Conservation (phyloP, 768 basidiomycete species). For the Suillus subalutaceus region DNA sequence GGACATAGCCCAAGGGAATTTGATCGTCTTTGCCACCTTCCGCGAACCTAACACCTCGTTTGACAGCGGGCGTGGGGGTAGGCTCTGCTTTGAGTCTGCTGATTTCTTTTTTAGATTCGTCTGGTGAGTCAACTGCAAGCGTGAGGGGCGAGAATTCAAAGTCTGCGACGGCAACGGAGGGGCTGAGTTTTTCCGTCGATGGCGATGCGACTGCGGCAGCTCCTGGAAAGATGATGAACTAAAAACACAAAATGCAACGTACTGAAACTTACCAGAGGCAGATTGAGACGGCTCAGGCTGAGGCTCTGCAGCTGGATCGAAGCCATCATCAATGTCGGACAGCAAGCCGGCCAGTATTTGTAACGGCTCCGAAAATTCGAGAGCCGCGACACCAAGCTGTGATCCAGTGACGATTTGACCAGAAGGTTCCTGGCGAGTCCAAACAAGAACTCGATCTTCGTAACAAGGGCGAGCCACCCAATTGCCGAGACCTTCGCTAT, state of each 20-base stretch:
- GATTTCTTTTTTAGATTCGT: slow-evolving; percentile 9
- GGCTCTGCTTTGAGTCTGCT: slow-evolving; percentile 1
- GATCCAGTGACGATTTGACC: slow-evolving; percentile 44
- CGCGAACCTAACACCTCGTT: slow-evolving; percentile 65
- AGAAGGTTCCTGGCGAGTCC: slow-evolving; percentile 45
- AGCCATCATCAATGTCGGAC: slow-evolving; percentile 21
- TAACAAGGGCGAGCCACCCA: slow-evolving; percentile 79
- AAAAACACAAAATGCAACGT: slow-evolving; percentile 6
- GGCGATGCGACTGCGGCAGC: slow-evolving; percentile 9
- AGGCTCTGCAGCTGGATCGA: slow-evolving; percentile 21
- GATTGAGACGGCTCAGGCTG: slow-evolving; percentile 19
- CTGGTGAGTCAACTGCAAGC: slow-evolving; percentile 7
- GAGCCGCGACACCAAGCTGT: slow-evolving; percentile 62
- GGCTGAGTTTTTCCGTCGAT: slow-evolving; percentile 4
- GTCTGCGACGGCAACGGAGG: slow-evolving; percentile 1
- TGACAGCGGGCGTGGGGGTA: slow-evolving; percentile 23
- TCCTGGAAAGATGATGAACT: slow-evolving; percentile 10
- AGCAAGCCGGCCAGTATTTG: slow-evolving; percentile 63
- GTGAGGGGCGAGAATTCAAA: background rate
- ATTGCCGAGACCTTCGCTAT: slow-evolving; percentile 60
- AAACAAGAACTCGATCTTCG: slow-evolving; percentile 68
- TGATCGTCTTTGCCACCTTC: slow-evolving; percentile 67
- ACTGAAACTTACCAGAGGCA: slow-evolving; percentile 21
- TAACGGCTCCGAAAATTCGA: slow-evolving; percentile 71
- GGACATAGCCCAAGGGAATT: slow-evolving; percentile 68